Evolutionary conservation across 2,329 filamentous ascomycete species (phyloP), one percentile per base, ranked within the genome.

Genomic region (Botrytis fragariae): DNA sequence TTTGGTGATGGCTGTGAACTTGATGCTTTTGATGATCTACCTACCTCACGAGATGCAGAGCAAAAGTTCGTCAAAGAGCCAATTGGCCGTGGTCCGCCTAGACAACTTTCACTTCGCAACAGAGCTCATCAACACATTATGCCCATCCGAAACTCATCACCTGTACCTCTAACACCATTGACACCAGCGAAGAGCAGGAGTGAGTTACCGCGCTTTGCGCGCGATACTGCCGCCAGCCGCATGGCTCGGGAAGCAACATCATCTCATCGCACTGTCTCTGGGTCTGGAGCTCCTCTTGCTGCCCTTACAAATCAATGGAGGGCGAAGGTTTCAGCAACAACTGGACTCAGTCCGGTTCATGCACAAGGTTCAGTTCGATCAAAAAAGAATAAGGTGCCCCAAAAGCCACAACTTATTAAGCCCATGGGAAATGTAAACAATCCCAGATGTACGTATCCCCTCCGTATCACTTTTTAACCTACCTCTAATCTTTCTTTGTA

Each of bases 1-100:
- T 99, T 97, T 83, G 96, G 96, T 20, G 94, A 98, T 81, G 96
- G 96, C 25, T 92, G 92, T 74, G 96, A 99, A 82, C 86, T 99
- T 48, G 95, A 98, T 77, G 90, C 88, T 3, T 98, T 99, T 81
- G 96, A 99, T 81, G 96, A 99, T 82, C 85, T 99, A 72, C 95
- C 95, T 1, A 98, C 95, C 0, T 98, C 95, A 25, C 90, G 88
- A 20, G 89, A 92, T 74, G 88, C 90, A 22, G 96, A 99, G 83
- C 94, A 90, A 75, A 92, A 90, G 78, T 99, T 90, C 79, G 86
- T 94, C 75, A 97, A 95, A 82, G 90, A 92, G 78, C 95, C 96
- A 4, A 85, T 91, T 57, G 89, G 88, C 64, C 87, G 88, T 71
- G 90, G 91, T 32, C 88, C 87, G 62, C 89, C 92, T 39, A 94